Conservation (phyloP, 2,329 filamentous ascomycete genomes). For the Eutypa lata region DNA sequence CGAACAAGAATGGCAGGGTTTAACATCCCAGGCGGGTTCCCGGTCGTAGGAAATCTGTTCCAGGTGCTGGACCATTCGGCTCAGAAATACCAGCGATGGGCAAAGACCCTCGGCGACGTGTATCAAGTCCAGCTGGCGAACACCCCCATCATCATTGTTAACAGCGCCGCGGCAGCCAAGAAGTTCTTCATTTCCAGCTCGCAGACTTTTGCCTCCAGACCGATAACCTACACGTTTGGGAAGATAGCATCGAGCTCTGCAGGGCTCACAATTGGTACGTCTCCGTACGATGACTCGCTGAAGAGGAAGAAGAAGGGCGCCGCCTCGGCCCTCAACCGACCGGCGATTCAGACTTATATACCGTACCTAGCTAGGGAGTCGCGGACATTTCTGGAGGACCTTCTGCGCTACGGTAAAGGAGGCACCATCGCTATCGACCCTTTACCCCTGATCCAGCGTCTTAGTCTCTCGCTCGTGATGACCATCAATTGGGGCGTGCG, state of each 20-base stretch:
- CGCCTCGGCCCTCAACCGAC: slow-evolving; percentile 73
- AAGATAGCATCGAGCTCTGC: slow-evolving; percentile 67
- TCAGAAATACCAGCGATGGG: slow-evolving; percentile 51
- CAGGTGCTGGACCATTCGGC: slow-evolving; percentile 57
- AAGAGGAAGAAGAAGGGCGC: slow-evolving; percentile 75
- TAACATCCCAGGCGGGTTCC: slow-evolving; percentile 23
- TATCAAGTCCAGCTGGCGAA: slow-evolving; percentile 70
- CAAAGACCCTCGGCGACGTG: slow-evolving; percentile 59
- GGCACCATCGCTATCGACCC: slow-evolving; percentile 67
- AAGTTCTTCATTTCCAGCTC: slow-evolving; percentile 78
- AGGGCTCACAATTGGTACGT: slow-evolving; percentile 80
- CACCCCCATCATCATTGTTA: slow-evolving; percentile 71
- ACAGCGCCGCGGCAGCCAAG: slow-evolving; percentile 71
- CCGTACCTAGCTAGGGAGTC: slow-evolving; percentile 79
- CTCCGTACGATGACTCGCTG: slow-evolving; percentile 79
- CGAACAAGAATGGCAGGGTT: slow-evolving; percentile 23
- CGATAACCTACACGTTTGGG: slow-evolving; percentile 78
- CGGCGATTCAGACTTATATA: slow-evolving; percentile 75
- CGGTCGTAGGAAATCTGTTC: slow-evolving; percentile 59
- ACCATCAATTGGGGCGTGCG: slow-evolving; percentile 78
- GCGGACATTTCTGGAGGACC: slow-evolving; percentile 67
- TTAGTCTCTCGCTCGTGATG: slow-evolving; percentile 72
- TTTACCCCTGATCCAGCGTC: slow-evolving; percentile 69
- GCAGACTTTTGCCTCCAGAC: slow-evolving; percentile 72
- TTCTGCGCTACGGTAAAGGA: slow-evolving; percentile 60